A percentile compares a stretch with the other conserved stretches of the same genome.
These are phyloP conservation scores for Calendula officinalis DNA, from an alignment of 129 eudicot species.

Conservation along the genomic window DNA sequence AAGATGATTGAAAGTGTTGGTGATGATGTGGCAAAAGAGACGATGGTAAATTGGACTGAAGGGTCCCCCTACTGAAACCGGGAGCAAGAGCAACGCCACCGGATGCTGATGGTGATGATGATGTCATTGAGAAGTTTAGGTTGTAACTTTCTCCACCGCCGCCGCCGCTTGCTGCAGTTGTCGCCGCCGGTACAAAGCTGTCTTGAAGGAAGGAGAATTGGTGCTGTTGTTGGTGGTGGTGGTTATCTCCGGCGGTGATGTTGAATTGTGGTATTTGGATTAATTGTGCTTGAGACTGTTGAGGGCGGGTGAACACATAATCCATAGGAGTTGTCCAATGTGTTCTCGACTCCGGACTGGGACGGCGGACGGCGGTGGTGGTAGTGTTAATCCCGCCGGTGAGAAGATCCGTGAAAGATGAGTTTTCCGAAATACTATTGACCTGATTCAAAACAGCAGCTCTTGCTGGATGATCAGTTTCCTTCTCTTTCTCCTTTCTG, in stretches of 20 bases:
- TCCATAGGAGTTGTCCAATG: constrained; percentile 62
- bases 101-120: constrained; percentile 9
- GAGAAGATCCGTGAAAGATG: constrained; percentile 81
- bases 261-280: constrained; percentile 41
- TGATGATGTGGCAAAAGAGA: constrained; percentile 39
- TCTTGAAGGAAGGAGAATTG: constrained; percentile 70
- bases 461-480: neutral
- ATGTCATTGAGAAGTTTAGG: constrained; percentile 55
- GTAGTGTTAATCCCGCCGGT: constrained; percentile 43
- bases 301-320: constrained; percentile 38
- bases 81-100: constrained; percentile 54
- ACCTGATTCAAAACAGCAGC: constrained; percentile 22
- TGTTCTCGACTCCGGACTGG: constrained; percentile 27
- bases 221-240: constrained; percentile 36
- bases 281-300: constrained; percentile 23
- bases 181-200: constrained; percentile 44
- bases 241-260: neutral
- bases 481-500: constrained; percentile 62
- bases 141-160: constrained; percentile 50
- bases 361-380: constrained; percentile 22
- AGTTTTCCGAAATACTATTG: constrained; percentile 45
- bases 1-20: constrained; percentile 35
- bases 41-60: constrained; percentile 90
- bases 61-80: constrained; percentile 99
- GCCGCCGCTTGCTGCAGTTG: constrained; percentile 27